Evolutionary conservation across 2,329 filamentous ascomycete species (phyloP), one percentile per base, ranked within the genome.

Genomic region (Fusarium anthophilum): DNA sequence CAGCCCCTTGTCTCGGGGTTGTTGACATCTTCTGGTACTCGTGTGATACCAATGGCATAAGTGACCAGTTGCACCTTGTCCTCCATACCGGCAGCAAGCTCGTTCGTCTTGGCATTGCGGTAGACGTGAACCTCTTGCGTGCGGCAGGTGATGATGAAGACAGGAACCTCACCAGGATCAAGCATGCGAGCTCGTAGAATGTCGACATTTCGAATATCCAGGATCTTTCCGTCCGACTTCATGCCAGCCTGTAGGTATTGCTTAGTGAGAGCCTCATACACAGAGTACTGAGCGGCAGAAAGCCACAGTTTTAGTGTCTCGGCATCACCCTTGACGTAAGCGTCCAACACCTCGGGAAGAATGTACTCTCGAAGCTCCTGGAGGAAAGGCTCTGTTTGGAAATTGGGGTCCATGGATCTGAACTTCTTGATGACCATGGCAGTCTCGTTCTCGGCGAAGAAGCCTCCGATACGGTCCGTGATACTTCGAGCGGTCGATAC

Each of bases 111-210:
- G 66, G 92, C 91, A 75, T 98, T 97, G 72, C 93, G 91, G 86
- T 98, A 99, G 22, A 98, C 95, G 81, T 99, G 96, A 17, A 99
- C 95, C 84, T 99, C 96, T 82, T 99, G 96, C 17, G 96, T 98
- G 74, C 96, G 90, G 86, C 95, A 98, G 70, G 95, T 98, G 76
- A 99, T 93, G 81, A 99, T 97, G 81, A 99, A 98, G 32, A 99
- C 96, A 5, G 96, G 96, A 45, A 96, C 91, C 83, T 96, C 94
- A 74, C 94, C 93, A 6, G 94, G 94, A 66, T 96, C 94, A 55
- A 97, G 87, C 83, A 97, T 92, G 66, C 93, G 89, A 1, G 94
- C 94, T 77, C 90, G 91, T 48, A 96, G 84, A 59, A 97, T 95
- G 80, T 99, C 96, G 35, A 99, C 96, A 78, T 96, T 92, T 77